Conservation (phyloP, 345 rosid species). For the Geranium brycei region DNA sequence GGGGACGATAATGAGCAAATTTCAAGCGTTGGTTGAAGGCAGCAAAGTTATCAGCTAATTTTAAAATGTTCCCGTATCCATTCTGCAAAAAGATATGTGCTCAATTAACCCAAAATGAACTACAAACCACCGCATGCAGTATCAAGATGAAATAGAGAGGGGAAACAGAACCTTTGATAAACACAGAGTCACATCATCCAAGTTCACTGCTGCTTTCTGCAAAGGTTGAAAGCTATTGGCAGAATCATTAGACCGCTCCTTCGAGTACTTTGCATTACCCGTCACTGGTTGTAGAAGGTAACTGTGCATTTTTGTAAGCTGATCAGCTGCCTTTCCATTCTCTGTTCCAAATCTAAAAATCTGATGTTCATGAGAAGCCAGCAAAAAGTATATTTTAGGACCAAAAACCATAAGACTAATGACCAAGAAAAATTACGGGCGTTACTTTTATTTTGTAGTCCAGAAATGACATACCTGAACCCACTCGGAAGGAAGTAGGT, state of each 20-base stretch:
- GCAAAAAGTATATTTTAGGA: conserved; percentile 2
- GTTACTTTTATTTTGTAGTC: background rate
- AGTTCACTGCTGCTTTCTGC: conserved; percentile 70
- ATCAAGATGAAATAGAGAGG: conserved; percentile 3
- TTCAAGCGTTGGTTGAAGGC: conserved; percentile 80
- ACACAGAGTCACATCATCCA: conserved; percentile 89
- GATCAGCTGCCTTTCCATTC: conserved; percentile 64
- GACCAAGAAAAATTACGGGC: background rate
- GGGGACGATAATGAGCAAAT: conserved; percentile 82
- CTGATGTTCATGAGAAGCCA: conserved; percentile 26
- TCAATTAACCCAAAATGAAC: conserved; percentile 15
- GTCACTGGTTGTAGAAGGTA: conserved; percentile 87
- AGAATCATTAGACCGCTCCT: conserved; percentile 36
- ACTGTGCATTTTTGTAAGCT: conserved; percentile 40
- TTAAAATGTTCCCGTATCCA: conserved; percentile 72
- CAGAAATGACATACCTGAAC: conserved; percentile 43
- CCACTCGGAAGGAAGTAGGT: conserved; percentile 85
- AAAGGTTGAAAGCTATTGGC: conserved; percentile 36
- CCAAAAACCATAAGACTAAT: conserved; percentile 7
- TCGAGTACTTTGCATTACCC: conserved; percentile 75
- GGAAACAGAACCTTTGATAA: conserved; percentile 62
- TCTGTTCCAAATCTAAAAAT: conserved; percentile 77
- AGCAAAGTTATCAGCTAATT: conserved; percentile 86
- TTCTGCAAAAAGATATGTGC: conserved; percentile 37
- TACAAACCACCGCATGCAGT: conserved; percentile 9